phyloP scores from a whole-genome alignment of 2,329 filamentous ascomycete genomes.

The Ophiostoma perfectum region DNA sequence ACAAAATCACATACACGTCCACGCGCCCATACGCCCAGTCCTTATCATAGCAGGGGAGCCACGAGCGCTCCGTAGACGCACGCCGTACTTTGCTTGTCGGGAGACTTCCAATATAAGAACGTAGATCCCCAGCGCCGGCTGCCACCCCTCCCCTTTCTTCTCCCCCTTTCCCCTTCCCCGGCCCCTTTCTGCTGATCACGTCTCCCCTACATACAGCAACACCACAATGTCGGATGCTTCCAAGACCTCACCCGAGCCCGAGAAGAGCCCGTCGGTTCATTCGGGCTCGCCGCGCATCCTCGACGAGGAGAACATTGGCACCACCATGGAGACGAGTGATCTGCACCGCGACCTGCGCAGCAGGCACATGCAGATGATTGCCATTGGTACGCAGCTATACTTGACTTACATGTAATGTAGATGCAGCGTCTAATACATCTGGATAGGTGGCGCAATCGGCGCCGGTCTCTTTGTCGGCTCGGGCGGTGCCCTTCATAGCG shows the following conservation, averaged over 20 bases:
- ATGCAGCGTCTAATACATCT: not conserved
- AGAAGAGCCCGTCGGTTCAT: constrained; percentile 11
- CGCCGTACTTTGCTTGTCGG: not conserved
- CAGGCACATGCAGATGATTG: constrained; percentile 45
- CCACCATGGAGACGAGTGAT: constrained; percentile 27
- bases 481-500: constrained; percentile 53
- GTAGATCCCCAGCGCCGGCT: too few species aligned
- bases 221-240: not conserved
- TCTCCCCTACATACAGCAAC: not conserved
- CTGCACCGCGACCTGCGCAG: constrained; percentile 36
- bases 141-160: too few species aligned
- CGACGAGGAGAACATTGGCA: constrained; percentile 36
- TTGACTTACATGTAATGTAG: constrained; percentile 17
- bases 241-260: not conserved
- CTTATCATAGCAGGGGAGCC: not conserved
- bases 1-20: not conserved
- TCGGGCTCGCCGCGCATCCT: constrained; percentile 17
- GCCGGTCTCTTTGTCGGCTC: constrained; percentile 66
- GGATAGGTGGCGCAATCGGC: constrained; percentile 38
- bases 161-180: not conserved
- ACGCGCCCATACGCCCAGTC: not conserved
- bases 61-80: not conserved
- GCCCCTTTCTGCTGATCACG: not conserved
- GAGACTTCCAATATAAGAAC: too few species aligned
- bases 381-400: constrained; percentile 34